Evolutionary conservation across 768 basidiomycete genomes (phyloP).

Genomic region (Krasilnikovozyma curviuscula): DNA sequence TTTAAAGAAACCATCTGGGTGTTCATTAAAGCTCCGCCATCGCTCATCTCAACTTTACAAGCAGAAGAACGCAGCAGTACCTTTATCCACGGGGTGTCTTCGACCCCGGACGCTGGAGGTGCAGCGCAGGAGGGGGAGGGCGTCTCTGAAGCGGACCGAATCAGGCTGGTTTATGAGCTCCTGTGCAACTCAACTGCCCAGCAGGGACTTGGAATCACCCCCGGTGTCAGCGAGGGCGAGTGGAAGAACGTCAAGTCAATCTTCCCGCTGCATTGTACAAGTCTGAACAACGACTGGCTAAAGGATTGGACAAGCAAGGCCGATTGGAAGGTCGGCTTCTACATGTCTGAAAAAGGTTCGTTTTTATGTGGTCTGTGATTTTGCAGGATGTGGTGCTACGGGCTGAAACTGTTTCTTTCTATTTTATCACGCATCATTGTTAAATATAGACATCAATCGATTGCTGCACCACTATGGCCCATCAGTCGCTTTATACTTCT

Average conservation of each 20-base stretch:
- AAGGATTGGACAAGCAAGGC: background rate
- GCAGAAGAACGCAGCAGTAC: no score
- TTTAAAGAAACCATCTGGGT: no score
- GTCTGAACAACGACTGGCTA: no score
- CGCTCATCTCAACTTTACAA: background rate
- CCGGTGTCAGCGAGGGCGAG: conserved; percentile 23
- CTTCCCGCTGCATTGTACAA: no score
- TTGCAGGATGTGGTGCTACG: conserved; percentile 24
- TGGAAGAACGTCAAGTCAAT: conserved; percentile 71
- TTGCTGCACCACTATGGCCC: conserved; percentile 18
- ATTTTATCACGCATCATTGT: conserved; percentile 14
- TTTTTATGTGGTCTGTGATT: background rate
- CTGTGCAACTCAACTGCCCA: conserved; percentile 40
- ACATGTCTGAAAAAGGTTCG: conserved; percentile 38
- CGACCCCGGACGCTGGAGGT: conserved; percentile 12
- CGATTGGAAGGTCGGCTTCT: background rate
- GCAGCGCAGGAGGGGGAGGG: background rate
- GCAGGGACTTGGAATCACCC: conserved; percentile 65
- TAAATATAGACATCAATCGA: background rate
- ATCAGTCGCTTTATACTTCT: conserved; percentile 41
- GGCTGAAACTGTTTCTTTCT: conserved; percentile 45
- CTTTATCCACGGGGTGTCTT: background rate
- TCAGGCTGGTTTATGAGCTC: conserved; percentile 19
- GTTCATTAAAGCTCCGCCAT: conserved; percentile 4
- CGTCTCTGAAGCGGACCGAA: conserved; percentile 15